Base-by-base conservation (phyloP, 148 eudicot genomes). In the Nyssa sinensis region DNA sequence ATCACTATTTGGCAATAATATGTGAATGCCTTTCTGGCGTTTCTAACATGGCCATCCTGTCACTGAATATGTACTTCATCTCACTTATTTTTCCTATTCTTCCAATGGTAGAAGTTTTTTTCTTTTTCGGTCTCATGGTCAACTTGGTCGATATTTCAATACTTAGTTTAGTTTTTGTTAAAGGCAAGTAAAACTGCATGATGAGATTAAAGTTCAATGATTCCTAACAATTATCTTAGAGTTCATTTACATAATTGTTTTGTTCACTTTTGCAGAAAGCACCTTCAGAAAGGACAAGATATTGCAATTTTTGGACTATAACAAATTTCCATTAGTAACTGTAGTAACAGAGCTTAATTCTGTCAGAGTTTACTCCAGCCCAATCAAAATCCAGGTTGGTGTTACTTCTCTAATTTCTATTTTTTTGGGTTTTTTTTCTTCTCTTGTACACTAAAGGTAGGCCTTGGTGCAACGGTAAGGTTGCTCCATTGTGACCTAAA, bases 271-370 rank as follows among this genome's bases (percentile, higher is more conserved):
- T 86, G 91, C 93, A 95, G 98, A 89, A 60, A 91, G 84, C 68
- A 70, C 79, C 57, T 79, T 92, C n/a, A 78, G 80, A 74, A 74
- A 16, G 78, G 91, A 87, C 67, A 84, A 81, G 27, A 86, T 95
- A 66, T 76, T 95, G 83, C 86, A 88, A 47, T 95, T 95, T 84
- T 73, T 92, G 87, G 89, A 86, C 3, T 33, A 73, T 66, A 89
- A 92, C 89, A 95, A 90, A 82, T 92, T 95, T 77, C 98, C 98
- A 41, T 83, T 95, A 78, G 93, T 92, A 73, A 90, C 94, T 13
- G 60, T 81, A 57, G 83, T 95, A 64, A 92, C 97, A 75, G 98
- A 95, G 61, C 76, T 89, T 39, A 92, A 92, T 72, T 84, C 97
- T 69, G 87, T 81, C 67, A 89, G 83, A 88, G 90, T 90, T 72